Percentiles rank a stretch among this genome's conserved stretches.
Conservation (phyloP, 352 stramenopile species). For the Globisporangium orthogonon region DNA sequence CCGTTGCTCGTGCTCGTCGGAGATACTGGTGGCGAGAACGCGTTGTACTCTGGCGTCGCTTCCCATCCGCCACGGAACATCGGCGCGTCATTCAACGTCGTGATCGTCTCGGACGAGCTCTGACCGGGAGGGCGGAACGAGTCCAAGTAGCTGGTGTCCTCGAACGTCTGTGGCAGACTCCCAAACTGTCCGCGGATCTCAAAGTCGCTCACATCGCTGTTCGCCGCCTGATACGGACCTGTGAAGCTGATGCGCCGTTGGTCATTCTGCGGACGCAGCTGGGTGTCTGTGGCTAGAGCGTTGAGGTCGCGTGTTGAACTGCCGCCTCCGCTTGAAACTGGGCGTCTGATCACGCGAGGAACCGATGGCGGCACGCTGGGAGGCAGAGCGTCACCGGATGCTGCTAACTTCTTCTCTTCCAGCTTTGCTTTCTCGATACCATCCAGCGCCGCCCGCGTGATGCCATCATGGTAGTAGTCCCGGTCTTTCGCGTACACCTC, state of each 20-base stretch:
- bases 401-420: constrained; percentile 1
- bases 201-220: constrained; percentile 10
- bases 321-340: constrained; percentile 2
- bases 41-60: constrained; percentile 25
- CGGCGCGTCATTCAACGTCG: constrained; percentile 4
- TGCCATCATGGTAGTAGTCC: constrained; percentile 9
- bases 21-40: constrained; percentile 35
- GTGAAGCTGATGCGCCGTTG: constrained; percentile 10
- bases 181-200: constrained; percentile 12
- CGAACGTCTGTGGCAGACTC: constrained; percentile 8
- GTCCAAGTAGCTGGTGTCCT: constrained; percentile 8
- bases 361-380: neutral
- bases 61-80: constrained; percentile 4
- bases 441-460: constrained; percentile 7
- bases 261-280: constrained; percentile 1
- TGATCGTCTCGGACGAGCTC: constrained; percentile 14
- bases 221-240: constrained; percentile 7
- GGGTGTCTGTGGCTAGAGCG: constrained; percentile 1
- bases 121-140: constrained; percentile 8
- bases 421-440: constrained; percentile 9
- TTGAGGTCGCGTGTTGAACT: neutral
- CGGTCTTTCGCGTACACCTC: constrained; percentile 9
- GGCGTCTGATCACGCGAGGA: constrained; percentile 3
- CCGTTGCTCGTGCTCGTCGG: constrained; percentile 20
- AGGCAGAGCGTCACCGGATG: neutral